Percentiles rank a stretch among this genome's conserved stretches.
Evolutionary conservation across 306 rosid genomes (phyloP).

Genomic region (Carpinus fangiana): DNA sequence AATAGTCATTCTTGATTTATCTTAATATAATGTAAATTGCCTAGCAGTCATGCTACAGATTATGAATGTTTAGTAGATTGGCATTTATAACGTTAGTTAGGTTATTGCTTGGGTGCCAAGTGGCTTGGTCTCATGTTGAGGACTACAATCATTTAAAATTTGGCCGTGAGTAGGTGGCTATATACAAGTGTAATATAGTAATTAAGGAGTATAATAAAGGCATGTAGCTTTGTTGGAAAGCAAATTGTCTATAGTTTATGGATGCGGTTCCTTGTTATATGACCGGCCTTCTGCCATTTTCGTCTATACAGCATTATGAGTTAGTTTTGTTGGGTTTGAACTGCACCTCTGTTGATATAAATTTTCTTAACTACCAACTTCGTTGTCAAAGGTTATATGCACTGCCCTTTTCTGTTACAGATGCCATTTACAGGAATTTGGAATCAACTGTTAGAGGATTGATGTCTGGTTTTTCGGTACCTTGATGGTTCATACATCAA

Average conservation of each 20-base stretch:
- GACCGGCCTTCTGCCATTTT: neutral
- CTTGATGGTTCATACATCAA: neutral
- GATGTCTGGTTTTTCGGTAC: neutral
- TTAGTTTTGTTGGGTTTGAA: neutral
- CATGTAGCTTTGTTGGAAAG: neutral
- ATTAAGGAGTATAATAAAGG: neutral
- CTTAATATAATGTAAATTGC: neutral
- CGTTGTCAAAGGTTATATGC: neutral
- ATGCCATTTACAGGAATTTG: neutral
- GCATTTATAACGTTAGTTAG: neutral
- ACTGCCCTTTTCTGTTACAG: neutral
- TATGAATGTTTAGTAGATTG: neutral
- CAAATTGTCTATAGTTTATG: neutral
- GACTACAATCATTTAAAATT: neutral
- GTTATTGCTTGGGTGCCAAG: neutral
- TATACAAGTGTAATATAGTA: neutral
- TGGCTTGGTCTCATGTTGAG: neutral
- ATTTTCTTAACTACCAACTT: neutral
- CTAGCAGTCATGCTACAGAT: no score
- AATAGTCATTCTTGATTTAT: neutral
- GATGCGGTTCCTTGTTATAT: neutral
- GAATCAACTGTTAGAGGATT: neutral
- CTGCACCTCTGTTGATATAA: no score
- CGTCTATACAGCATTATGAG: neutral
- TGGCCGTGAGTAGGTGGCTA: neutral